phyloP scores from a whole-genome alignment of 2,329 filamentous ascomycete species.

The Verticillium nonalfalfae region DNA sequence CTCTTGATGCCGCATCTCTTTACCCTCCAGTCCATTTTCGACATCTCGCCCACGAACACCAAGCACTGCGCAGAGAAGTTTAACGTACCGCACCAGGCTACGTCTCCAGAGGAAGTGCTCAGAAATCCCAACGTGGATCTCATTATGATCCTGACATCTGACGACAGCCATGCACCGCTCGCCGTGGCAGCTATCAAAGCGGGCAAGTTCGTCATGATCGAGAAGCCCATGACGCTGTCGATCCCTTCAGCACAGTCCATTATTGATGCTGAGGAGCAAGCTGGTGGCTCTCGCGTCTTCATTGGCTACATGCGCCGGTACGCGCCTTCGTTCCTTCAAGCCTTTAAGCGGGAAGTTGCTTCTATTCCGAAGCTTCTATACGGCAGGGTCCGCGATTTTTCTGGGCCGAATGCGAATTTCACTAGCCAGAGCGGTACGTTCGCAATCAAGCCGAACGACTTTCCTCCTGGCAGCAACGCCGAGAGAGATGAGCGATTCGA shows the following conservation, averaged over 20 bases:
- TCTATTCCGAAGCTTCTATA: slow-evolving; percentile 41
- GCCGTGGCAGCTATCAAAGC: slow-evolving; percentile 38
- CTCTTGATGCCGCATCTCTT: slow-evolving; percentile 3
- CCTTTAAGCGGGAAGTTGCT: slow-evolving; percentile 41
- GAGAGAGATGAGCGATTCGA: slow-evolving; percentile 16
- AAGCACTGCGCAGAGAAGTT: slow-evolving; percentile 17
- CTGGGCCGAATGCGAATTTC: slow-evolving; percentile 13
- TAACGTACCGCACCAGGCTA: slow-evolving; percentile 17
- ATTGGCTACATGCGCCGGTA: slow-evolving; percentile 53
- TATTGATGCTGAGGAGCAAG: slow-evolving; percentile 33
- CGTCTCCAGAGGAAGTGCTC: slow-evolving; percentile 28
- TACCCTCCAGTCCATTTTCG: slow-evolving; percentile 1
- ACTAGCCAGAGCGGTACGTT: background rate
- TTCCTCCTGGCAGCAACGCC: slow-evolving; percentile 5
- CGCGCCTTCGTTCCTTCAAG: slow-evolving; percentile 40
- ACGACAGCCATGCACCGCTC: slow-evolving; percentile 43
- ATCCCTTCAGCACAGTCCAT: slow-evolving; percentile 34
- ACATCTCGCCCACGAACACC: slow-evolving; percentile 1
- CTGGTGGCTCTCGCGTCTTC: slow-evolving; percentile 35
- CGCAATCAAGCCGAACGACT: slow-evolving; percentile 26
- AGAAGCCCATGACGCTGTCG: slow-evolving; percentile 47
- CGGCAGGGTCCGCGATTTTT: slow-evolving; percentile 30
- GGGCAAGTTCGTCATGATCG: slow-evolving; percentile 48
- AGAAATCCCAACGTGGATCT: slow-evolving; percentile 32
- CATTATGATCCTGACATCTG: slow-evolving; percentile 41